Percentiles rank a stretch among this genome's conserved stretches.
These are phyloP conservation scores for Trichoderma sp. DNA, from an alignment of 2,329 filamentous ascomycete species.

Conservation along the genomic window DNA sequence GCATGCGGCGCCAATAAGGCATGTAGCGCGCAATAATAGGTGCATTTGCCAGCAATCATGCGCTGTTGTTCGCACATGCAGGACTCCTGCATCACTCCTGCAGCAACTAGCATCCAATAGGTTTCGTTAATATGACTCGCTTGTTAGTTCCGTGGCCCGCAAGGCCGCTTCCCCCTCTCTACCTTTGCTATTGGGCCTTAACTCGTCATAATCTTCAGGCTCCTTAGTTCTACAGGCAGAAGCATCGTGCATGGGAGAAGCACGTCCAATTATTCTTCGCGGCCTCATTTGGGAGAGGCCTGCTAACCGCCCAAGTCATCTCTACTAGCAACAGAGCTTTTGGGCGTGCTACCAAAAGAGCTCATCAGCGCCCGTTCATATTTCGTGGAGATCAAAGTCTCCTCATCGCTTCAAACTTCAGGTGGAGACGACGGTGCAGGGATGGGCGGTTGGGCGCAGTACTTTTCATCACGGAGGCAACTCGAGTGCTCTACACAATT, in stretches of 20 bases:
- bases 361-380: not conserved
- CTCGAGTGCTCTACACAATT: not conserved
- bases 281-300: not conserved
- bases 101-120: constrained; percentile 12
- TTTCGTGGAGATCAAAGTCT: not conserved
- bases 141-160: constrained; percentile 4
- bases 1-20: constrained; percentile 4
- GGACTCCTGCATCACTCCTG: not conserved
- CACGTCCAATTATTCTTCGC: not conserved
- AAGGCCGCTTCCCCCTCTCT: not conserved
- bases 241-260: not conserved
- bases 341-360: not conserved
- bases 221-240: not conserved
- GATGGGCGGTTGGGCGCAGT: not conserved
- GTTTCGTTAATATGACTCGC: not conserved
- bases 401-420: not conserved
- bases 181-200: not conserved
- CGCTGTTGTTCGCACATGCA: constrained; percentile 15
- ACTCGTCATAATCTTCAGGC: not conserved
- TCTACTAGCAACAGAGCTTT: not conserved
- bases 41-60: constrained; percentile 14
- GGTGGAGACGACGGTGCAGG: not conserved
- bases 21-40: constrained; percentile 13
- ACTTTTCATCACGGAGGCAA: not conserved
- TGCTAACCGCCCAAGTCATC: not conserved